Evolutionary conservation across 352 stramenopile species (phyloP).

Genomic region (Pythium sukuiense): DNA sequence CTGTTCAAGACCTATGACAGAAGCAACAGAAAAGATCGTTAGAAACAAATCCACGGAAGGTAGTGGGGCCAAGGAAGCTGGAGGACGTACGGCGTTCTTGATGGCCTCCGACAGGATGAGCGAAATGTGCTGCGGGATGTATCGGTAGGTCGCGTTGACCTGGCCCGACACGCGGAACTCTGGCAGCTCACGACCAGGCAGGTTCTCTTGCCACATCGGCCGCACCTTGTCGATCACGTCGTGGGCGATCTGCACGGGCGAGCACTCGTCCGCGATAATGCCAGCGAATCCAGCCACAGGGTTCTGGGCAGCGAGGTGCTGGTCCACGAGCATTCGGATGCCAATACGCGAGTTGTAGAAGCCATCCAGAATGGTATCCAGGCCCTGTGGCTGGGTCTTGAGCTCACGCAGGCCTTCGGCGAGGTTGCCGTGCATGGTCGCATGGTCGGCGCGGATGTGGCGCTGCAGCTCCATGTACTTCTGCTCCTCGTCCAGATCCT

Average conservation of each 20-base stretch:
- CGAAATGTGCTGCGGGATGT: constrained; percentile 82
- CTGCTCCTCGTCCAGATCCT: constrained; percentile 53
- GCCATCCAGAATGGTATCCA: constrained; percentile 66
- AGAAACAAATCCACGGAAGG: neutral
- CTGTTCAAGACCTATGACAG: constrained; percentile 50
- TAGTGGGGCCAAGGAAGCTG: neutral
- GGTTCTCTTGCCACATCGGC: constrained; percentile 55
- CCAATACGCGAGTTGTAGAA: constrained; percentile 87
- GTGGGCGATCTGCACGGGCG: constrained; percentile 63
- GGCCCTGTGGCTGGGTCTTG: constrained; percentile 50
- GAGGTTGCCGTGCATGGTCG: constrained; percentile 72
- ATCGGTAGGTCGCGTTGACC: constrained; percentile 61
- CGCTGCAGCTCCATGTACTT: constrained; percentile 64
- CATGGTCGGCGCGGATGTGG: constrained; percentile 59
- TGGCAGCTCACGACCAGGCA: constrained; percentile 45
- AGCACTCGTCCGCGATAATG: constrained; percentile 66
- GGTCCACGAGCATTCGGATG: constrained; percentile 83
- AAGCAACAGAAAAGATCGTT: neutral
- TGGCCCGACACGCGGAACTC: constrained; percentile 63
- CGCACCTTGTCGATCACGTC: constrained; percentile 54
- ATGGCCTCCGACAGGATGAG: constrained; percentile 80
- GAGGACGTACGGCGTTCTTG: constrained; percentile 62
- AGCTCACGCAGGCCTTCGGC: constrained; percentile 59
- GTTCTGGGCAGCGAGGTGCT: constrained; percentile 69
- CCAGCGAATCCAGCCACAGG: constrained; percentile 54